phyloP scores from a whole-genome alignment of 805 yeast genomes.

The Clavispora carvajalis region DNA sequence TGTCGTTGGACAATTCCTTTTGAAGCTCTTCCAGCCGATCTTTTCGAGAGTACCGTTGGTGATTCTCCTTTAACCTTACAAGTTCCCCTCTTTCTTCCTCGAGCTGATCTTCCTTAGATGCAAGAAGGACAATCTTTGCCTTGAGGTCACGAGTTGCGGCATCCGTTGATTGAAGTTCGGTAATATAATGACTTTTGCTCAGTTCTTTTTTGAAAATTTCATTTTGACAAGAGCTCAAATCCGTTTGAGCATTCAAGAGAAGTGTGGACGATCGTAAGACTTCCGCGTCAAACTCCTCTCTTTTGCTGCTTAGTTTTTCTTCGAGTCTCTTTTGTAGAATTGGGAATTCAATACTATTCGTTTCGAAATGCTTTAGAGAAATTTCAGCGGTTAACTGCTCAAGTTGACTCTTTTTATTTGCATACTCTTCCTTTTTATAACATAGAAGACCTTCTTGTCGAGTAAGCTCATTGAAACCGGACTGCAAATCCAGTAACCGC shows the following conservation, averaged over 20 bases:
- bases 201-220: slow-evolving; percentile 38
- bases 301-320: not conserved
- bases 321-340: not conserved
- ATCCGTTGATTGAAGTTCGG: slow-evolving; percentile 35
- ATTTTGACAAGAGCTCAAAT: slow-evolving; percentile 6
- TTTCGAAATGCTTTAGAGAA: not conserved
- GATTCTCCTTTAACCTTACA: slow-evolving; percentile 29
- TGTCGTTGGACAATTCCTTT: slow-evolving; percentile 31
- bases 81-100: slow-evolving; percentile 42
- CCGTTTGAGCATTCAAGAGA: not conserved
- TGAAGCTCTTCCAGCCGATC: slow-evolving; percentile 21
- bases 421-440: slow-evolving; percentile 36
- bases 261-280: not conserved
- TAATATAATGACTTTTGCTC: slow-evolving; percentile 33
- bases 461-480: slow-evolving; percentile 27
- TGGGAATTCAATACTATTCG: not conserved
- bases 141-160: slow-evolving; percentile 34
- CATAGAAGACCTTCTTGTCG: slow-evolving; percentile 47
- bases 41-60: slow-evolving; percentile 13
- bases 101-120: slow-evolving; percentile 43
- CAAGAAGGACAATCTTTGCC: slow-evolving; percentile 31
- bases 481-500: slow-evolving; percentile 17
- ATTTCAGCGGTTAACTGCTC: not conserved
- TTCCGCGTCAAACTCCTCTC: not conserved
- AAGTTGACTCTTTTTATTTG: slow-evolving; percentile 2